Evolutionary conservation across 352 stramenopile genomes (phyloP).

Genomic region (Phytophthora agathidicida): DNA sequence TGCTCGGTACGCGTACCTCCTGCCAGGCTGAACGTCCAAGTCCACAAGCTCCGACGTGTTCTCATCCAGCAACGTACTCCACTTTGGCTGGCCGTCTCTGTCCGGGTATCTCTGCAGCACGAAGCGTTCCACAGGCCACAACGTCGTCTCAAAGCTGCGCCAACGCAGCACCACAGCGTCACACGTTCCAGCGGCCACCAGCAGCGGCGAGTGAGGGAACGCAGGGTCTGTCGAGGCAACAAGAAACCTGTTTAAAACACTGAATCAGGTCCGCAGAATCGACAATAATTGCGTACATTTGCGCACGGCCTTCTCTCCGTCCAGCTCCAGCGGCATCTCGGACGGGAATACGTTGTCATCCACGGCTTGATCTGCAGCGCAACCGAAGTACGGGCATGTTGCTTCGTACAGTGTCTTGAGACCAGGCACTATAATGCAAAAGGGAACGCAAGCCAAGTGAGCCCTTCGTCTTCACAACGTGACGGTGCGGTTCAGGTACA

Average conservation of each 20-base stretch:
- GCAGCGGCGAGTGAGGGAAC: slow-evolving; percentile 51
- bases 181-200: slow-evolving; percentile 46
- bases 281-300: slow-evolving; percentile 27
- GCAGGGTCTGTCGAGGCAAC: slow-evolving; percentile 34
- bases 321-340: slow-evolving; percentile 33
- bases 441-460: slow-evolving; percentile 4
- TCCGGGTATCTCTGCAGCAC: slow-evolving; percentile 54
- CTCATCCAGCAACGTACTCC: slow-evolving; percentile 45
- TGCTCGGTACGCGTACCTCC: slow-evolving; percentile 55
- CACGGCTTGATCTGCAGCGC: background rate
- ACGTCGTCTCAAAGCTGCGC: slow-evolving; percentile 46
- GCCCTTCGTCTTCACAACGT: slow-evolving; percentile 12
- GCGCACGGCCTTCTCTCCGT: slow-evolving; percentile 27
- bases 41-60: slow-evolving; percentile 46
- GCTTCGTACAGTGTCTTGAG: slow-evolving; percentile 16
- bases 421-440: slow-evolving; percentile 5
- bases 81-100: slow-evolving; percentile 33
- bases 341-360: slow-evolving; percentile 24
- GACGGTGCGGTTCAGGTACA: background rate
- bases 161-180: slow-evolving; percentile 51
- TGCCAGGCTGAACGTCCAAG: slow-evolving; percentile 26
- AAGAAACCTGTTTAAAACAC: background rate
- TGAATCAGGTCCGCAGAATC: too few species aligned
- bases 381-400: slow-evolving; percentile 19
- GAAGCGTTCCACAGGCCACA: slow-evolving; percentile 53